phyloP scores from a whole-genome alignment of 2,329 filamentous ascomycete genomes.

The Trichoderma afroharzianum region DNA sequence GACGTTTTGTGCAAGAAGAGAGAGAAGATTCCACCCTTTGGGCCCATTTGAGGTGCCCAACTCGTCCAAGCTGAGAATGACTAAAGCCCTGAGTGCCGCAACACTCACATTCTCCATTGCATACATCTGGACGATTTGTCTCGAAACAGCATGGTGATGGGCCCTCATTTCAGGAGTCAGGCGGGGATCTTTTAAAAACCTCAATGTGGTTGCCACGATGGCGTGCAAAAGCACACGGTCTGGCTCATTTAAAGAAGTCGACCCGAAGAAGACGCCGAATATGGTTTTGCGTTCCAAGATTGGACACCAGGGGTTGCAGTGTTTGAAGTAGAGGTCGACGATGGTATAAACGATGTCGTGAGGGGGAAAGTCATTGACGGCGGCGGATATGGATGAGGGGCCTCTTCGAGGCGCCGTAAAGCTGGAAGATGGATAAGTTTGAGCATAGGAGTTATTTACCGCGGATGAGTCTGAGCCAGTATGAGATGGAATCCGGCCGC shows the following conservation, averaged over 20 bases:
- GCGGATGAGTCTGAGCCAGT: neutral
- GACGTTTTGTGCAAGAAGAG: slow-evolving; percentile 37
- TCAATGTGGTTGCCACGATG: slow-evolving; percentile 42
- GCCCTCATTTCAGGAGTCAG: slow-evolving; percentile 36
- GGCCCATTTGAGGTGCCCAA: slow-evolving; percentile 43
- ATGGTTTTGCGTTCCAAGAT: slow-evolving; percentile 43
- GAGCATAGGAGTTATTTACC: neutral
- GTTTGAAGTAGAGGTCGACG: slow-evolving; percentile 60
- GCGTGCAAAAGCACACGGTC: slow-evolving; percentile 41
- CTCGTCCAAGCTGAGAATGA: slow-evolving; percentile 41
- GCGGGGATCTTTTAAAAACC: slow-evolving; percentile 40
- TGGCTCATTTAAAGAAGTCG: slow-evolving; percentile 37
- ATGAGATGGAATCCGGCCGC: neutral
- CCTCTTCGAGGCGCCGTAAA: slow-evolving; percentile 19
- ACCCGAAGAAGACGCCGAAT: slow-evolving; percentile 39
- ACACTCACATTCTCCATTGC: slow-evolving; percentile 41
- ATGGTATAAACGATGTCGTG: slow-evolving; percentile 58
- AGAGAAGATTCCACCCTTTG: slow-evolving; percentile 40
- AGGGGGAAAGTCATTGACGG: slow-evolving; percentile 51
- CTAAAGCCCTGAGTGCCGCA: slow-evolving; percentile 37
- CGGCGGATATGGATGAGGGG: slow-evolving; percentile 35
- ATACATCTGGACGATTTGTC: slow-evolving; percentile 39
- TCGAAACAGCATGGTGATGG: slow-evolving; percentile 39
- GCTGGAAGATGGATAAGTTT: slow-evolving; percentile 8
- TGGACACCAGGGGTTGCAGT: slow-evolving; percentile 58